Evolutionary conservation across 208 protist species (phyloP), one percentile per base, ranked within the genome.

Genomic region (Crithidia expoeki): DNA sequence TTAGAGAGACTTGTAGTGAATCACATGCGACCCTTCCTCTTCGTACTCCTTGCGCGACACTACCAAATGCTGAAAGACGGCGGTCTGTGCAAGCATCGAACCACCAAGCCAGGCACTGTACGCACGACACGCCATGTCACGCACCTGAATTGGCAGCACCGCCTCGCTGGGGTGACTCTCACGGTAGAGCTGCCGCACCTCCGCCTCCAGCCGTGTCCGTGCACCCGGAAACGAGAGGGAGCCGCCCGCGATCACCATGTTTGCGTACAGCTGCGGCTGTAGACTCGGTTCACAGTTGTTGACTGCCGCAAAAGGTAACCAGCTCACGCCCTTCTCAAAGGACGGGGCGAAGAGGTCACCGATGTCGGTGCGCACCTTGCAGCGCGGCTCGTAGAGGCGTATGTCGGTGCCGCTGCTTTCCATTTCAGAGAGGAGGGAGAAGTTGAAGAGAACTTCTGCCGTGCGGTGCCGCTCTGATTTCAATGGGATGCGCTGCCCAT

Each of bases 241-340:
- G 47, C 96, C 96, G 32, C 98, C 97, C 27, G 93, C 92, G 7
- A 98, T 67, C 62, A 98, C 86, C 47, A 99, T 97, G 72, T 97
- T 98, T 21, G 61, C 69, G 81, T 96, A 98, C 34, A 99, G 91
- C 75, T 94, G 85, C 30, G 86, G 73, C 47, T 93, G 81, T 44
- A 98, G 83, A n/a, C 88, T 75, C 14, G 89, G 63, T 68, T 98
- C 94, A 72, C 94, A 98, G 60, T 94, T 89, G 72, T 90, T 88
- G 50, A 99, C 98, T 14, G 94, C 76, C 1, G 97, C 77, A 70
- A 95, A 98, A 44, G 89, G 81, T 28, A 97, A 79, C 85, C 96
- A 93, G 58, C 93, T 93, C 52, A 98, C 74, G 46, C 96, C 96
- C 67, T 94, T 95, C 6, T 72, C 74, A 61, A 95, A 94, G 11